Base-by-base conservation (phyloP, 2,329 filamentous ascomycete species). In the Dactylellina leptospora region DNA sequence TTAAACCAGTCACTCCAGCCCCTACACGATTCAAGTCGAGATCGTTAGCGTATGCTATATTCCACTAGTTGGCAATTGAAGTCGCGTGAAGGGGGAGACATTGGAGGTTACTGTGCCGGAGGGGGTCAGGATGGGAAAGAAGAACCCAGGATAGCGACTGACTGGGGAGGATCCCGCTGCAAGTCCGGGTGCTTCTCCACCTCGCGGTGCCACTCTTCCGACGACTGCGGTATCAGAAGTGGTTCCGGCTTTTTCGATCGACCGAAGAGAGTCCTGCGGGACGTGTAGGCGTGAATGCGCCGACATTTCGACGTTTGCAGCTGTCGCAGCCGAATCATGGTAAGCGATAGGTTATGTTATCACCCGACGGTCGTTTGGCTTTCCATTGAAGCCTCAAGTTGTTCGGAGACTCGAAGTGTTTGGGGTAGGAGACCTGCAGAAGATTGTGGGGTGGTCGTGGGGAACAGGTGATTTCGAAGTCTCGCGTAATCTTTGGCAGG, bases 1-100 rank as follows among this genome's bases (percentile, higher is more conserved):
- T 86, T 50, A 96, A 85, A 54, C 92, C 92, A 1, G 91, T 95
- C 78, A 96, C 88, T 40, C 92, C 92, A 71, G 88, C 91, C 56
- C 92, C 92, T 77, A 47, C 25, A 58, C 18, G 23, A 38, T 33
- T n/a, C 8, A 36, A 58, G n/a, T 48, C 23, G 11, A 16, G 2
- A 44, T 33, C 16, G 55, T 69, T 56, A 47, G 47, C 9, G 25
- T 11, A 44, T 33, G 18, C 11, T 40, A 2, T n/a, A n/a, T n/a
- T n/a, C 27, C 8, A 27, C 18, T 16, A 16, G 28, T 25, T 55
- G 13, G 22, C 6, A 28, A 8, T 27, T 22, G n/a, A 10, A n/a
- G 5, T 11, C 11, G 28, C n/a, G n/a, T n/a, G 45, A 33, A 36
- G 20, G 28, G 33, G 42, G 18, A 40, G 36, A 40, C 13, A 25